Conservation (phyloP, 495 filamentous ascomycete species). For the Pseudevernia furfuracea region DNA sequence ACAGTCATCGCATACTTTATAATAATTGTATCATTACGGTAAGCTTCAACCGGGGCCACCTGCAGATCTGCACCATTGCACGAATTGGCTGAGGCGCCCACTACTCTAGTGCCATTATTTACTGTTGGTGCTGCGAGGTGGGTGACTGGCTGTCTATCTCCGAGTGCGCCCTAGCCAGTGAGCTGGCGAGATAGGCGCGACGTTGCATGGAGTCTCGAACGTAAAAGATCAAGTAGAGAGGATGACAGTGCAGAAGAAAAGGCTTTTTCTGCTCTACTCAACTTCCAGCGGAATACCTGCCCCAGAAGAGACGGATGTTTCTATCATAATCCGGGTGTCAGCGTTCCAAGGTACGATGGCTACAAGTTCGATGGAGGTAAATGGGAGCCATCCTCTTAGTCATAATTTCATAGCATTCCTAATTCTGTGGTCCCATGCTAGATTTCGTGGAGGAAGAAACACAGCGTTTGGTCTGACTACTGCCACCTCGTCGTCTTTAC, state of each 20-base stretch:
- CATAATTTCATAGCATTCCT: too few relatives aligned
- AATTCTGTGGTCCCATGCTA: too few relatives aligned
- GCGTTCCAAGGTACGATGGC: too few relatives aligned
- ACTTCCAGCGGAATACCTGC: not conserved
- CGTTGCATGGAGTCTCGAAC: not conserved
- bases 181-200: not conserved
- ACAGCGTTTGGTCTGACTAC: too few relatives aligned
- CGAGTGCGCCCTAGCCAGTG: not conserved
- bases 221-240: not conserved
- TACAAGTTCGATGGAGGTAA: too few relatives aligned
- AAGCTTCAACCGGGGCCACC: not conserved
- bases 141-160: too few relatives aligned
- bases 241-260: not conserved
- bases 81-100: not conserved
- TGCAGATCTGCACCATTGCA: not conserved
- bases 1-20: not conserved
- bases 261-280: not conserved
- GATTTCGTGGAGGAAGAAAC: too few relatives aligned
- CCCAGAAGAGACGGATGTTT: not conserved
- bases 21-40: not conserved
- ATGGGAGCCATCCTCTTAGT: too few relatives aligned
- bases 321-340: too few relatives aligned
- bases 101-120: too few relatives aligned
- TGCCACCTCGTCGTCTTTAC: too few relatives aligned
- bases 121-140: not conserved